Evolutionary conservation across 768 basidiomycete genomes (phyloP), one percentile per base, ranked within the genome.

Genomic region (Tricholoma matsutake): DNA sequence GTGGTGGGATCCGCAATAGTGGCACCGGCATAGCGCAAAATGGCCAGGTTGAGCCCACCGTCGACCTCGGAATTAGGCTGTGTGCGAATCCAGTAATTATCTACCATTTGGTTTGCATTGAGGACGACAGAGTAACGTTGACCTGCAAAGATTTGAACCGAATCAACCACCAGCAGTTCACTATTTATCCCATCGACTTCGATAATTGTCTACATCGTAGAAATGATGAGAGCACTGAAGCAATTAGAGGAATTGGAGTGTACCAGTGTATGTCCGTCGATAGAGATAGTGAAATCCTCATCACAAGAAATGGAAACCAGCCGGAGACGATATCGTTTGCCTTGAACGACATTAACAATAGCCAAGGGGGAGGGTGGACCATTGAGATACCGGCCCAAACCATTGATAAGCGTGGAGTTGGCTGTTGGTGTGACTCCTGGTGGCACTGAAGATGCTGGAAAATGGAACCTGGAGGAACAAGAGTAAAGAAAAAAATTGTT

Each of bases 31-130:
- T 85, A 85, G 16, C 80, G 76, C 9, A 85, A 68, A 45, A 84
- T 83, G 2, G 83, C 86, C 11, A 79, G 82, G 66, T 82, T 85
- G 51, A 80, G 63, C 22, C 82, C 83, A 20, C 70, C 73, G n/a
- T 20, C 4, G 6, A 10, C 10, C 41, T 4, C 6, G 4, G 11
- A 0, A 49, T 73, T 73, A 3, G 76, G 73, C 13, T 68, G 41
- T 9, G 67, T 63, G 34, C 65, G 71, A 35, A 78, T 65, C 69
- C 78, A 79, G 64, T 80, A 81, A 65, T 80, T 80, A 16, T 52
- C 65, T 10, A 77, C 66, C 0, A 66, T 57, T 61, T 79, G 73
- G 57, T 76, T 71, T 5, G 79, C 77, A 3, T 68, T 64, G 9
- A 81, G 66, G 64, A 76, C 57, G 59, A 73, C 65, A 6, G 73